A percentile compares a stretch with the other conserved stretches of the same genome.
Evolutionary conservation across 2,329 filamentous ascomycete genomes (phyloP).

Genomic region (Xylariaceae sp.): DNA sequence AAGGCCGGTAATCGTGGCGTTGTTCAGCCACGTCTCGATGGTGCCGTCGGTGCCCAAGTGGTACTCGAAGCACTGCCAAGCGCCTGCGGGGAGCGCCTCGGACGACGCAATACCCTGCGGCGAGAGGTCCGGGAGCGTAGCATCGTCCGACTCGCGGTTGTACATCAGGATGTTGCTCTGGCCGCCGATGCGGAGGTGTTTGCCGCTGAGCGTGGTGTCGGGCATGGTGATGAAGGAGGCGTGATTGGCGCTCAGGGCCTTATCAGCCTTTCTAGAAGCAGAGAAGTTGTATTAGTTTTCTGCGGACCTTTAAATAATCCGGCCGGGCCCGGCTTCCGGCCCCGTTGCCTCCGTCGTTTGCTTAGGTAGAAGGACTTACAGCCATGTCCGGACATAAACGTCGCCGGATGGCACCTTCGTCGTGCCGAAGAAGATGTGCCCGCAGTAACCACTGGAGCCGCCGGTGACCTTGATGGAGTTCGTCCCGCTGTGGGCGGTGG

Average conservation of each 20-base stretch:
- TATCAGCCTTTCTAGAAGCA: constrained; percentile 47
- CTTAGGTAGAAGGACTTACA: constrained; percentile 42
- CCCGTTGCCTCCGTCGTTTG: neutral
- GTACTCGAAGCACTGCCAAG: constrained; percentile 60
- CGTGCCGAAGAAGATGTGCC: constrained; percentile 59
- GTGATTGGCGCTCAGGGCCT: constrained; percentile 55
- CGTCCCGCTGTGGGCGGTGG: constrained; percentile 52
- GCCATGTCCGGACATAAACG: constrained; percentile 51
- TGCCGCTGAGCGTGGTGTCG: constrained; percentile 51
- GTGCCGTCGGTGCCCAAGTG: constrained; percentile 54
- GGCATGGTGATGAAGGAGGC: constrained; percentile 63
- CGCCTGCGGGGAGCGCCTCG: constrained; percentile 44
- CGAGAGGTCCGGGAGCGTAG: constrained; percentile 57
- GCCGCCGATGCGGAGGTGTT: constrained; percentile 59
- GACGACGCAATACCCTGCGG: constrained; percentile 56
- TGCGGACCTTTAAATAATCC: neutral
- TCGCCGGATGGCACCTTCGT: constrained; percentile 52
- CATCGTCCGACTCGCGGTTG: constrained; percentile 60
- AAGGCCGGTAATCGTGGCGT: constrained; percentile 47
- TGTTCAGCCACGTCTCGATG: constrained; percentile 59
- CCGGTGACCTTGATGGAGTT: constrained; percentile 50
- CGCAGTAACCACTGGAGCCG: constrained; percentile 52
- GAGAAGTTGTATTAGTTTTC: constrained; percentile 14
- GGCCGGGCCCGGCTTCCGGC: neutral
- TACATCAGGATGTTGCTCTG: constrained; percentile 60